These are phyloP conservation scores for Colletotrichum simmondsii DNA, from an alignment of 2,329 filamentous ascomycete species.

Conservation along the genomic window DNA sequence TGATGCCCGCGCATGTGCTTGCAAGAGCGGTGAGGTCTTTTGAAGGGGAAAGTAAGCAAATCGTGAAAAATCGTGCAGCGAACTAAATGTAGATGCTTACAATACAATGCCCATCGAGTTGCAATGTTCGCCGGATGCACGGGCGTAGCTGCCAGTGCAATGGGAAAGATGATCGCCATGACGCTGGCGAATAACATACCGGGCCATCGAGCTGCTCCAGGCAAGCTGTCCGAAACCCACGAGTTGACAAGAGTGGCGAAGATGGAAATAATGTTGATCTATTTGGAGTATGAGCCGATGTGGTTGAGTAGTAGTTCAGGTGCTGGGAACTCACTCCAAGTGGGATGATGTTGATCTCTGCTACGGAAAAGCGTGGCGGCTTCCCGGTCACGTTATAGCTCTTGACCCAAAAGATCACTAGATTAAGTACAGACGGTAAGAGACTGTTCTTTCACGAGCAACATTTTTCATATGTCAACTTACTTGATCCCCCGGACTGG, in stretches of 20 bases:
- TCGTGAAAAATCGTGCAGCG: no score
- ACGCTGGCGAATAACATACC: conserved; percentile 39
- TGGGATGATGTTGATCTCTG: conserved; percentile 42
- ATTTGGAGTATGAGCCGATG: background rate
- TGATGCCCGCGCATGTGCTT: conserved; percentile 37
- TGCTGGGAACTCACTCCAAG: conserved; percentile 36
- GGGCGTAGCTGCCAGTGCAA: conserved; percentile 39
- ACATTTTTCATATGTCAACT: background rate
- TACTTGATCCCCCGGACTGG: conserved; percentile 40
- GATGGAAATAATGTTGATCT: conserved; percentile 41
- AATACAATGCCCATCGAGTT: conserved; percentile 39
- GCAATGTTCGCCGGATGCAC: conserved; percentile 38
- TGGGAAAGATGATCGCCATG: conserved; percentile 40
- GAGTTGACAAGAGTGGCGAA: conserved; percentile 37
- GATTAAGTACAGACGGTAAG: background rate
- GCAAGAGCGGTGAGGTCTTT: conserved; percentile 38
- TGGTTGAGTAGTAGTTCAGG: background rate
- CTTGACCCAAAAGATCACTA: conserved; percentile 43
- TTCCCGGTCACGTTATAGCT: conserved; percentile 40
- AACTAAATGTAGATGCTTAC: conserved; percentile 19
- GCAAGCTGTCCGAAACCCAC: conserved; percentile 41
- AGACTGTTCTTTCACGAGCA: no score
- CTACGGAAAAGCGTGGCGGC: conserved; percentile 37
- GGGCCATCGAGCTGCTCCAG: conserved; percentile 39
- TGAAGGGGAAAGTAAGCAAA: background rate